Evolutionary conservation across 2,329 filamentous ascomycete genomes (phyloP), one percentile per base, ranked within the genome.

Genomic region (Lachnellula occidentalis): DNA sequence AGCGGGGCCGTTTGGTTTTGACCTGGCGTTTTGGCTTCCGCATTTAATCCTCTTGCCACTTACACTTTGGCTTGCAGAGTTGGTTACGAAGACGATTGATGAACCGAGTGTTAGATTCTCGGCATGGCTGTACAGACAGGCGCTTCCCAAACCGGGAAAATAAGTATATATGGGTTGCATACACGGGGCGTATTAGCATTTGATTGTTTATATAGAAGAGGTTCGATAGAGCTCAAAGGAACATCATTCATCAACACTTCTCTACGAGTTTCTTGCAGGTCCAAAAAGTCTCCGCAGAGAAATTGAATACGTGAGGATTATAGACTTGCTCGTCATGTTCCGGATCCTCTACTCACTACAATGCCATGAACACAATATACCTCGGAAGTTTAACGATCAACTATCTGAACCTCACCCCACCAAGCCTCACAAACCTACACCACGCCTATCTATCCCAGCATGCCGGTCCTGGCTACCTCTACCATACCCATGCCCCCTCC

Each of bases 41-140:
- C 82, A 88, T 41, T 31, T 87, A 7, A 69, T 87, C 31, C 66
- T 86, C 3, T 60, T 85, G 49, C 83, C 83, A 1, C 51, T 83
- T 19, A 86, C 82, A 0, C 69, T 86, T 3, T 82, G 77, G 72
- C 55, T 78, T 21, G 80, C 82, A 2, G 81, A 85, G 51, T 54
- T 84, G 6, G 74, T 76, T 1, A 85, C 81, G 1, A 75, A 73
- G 45, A 61, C 73, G 17, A 70, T 86, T 15, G 83, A 87, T 58
- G 78, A 83, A 58, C 82, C 82, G 1, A 79, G 78, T 47, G 80
- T 87, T 22, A 76, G 70, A 46, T 76, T 85, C 61, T 71, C 79
- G 7, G 71, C 74, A 22, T 81, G 79, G 79, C 56, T 85, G 21
- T 85, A 86, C 67, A 74, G 69, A 54, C 73, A 69, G 61, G 73